Evolutionary conservation across 768 basidiomycete genomes (phyloP), one percentile per base, ranked within the genome.

Genomic region (Terana coerulea): DNA sequence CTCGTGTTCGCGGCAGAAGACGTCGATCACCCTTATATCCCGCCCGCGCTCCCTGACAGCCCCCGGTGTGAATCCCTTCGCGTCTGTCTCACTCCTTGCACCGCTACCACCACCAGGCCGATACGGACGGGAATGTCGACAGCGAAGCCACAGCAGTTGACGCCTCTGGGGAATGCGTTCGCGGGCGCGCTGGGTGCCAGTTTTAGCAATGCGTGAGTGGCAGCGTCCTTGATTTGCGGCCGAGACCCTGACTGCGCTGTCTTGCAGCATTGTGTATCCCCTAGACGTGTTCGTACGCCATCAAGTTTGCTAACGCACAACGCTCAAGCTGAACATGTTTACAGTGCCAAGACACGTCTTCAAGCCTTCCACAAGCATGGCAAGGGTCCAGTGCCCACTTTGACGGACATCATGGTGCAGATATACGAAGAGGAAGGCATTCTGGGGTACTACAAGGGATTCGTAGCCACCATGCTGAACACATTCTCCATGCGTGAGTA

Each of bases 401-500:
- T 55, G 94, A 71, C 61, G 84, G 34, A 67, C 75, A 19, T 95
- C 46, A 67, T 98, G 31, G 55, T 83, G 46, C 74, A 77, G 61
- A 86, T 98, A 54, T 75, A 91, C 64, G 79, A 77, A 59, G 81
- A 83, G 52, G 93, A 98, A 56, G 95, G 97, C 0, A 56, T 97
- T 48, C 49, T 63, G 4, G 97, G 94, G 0, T 84, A 84, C 64
- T 99, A 95, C 71, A 79, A 85, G 37, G 97, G 97, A 2, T 99
- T 98, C 66, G 78, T 83, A 30, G 97, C 97, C 21, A 98, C 91
- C 35, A 98, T 98, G 95, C 73, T 98, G 59, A 98, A 97, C 69
- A 97, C 93, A 1, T 99, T 99, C 69, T 95, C 93, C 31, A 90
- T 88, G 84, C 94, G 95, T 94, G 63, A 63, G 91, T 80, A n/a